A percentile compares a stretch with the other conserved stretches of the same genome.
Evolutionary conservation across 1,284 basidiomycete genomes (phyloP).

Genomic region (Malassezia vespertilionis): DNA sequence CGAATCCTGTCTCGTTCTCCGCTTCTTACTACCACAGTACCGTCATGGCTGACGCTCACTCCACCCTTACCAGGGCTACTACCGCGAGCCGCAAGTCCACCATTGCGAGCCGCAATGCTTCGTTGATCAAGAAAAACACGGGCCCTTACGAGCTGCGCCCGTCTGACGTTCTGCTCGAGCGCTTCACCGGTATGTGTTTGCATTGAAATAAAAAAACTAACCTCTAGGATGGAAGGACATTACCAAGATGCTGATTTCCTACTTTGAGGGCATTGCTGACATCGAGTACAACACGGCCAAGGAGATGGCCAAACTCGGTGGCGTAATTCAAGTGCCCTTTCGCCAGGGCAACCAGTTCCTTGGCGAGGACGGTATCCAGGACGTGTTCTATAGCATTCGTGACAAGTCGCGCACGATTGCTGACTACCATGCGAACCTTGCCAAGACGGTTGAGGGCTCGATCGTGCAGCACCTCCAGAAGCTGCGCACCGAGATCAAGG

Average conservation of each 20-base stretch:
- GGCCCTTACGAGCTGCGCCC: conserved; percentile 71
- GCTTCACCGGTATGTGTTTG: conserved; percentile 49
- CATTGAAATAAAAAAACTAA: conserved; percentile 1
- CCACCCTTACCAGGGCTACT: conserved; percentile 39
- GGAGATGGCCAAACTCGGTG: conserved; percentile 89
- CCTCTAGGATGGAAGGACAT: conserved; percentile 73
- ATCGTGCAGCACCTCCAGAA: conserved; percentile 97
- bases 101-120: conserved; percentile 47
- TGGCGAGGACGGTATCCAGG: conserved; percentile 53
- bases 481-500: conserved; percentile 85
- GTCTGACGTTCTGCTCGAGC: conserved; percentile 91
- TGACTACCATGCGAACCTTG: conserved; percentile 91
- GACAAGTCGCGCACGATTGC: conserved; percentile 90
- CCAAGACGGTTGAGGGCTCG: conserved; percentile 87
- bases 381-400: conserved; percentile 76
- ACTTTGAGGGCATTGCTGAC: conserved; percentile 55
- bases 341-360: conserved; percentile 63
- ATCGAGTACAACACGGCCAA: conserved; percentile 71
- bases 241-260: conserved; percentile 53
- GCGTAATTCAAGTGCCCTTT: conserved; percentile 95
- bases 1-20: not conserved
- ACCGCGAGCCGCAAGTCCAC: conserved; percentile 46
- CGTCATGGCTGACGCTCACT: conserved; percentile 43
- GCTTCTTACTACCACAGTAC: conserved; percentile 9
- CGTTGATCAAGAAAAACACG: conserved; percentile 50